Evolutionary conservation across 441 rosid species (phyloP).

Genomic region (Breynia disticha): DNA sequence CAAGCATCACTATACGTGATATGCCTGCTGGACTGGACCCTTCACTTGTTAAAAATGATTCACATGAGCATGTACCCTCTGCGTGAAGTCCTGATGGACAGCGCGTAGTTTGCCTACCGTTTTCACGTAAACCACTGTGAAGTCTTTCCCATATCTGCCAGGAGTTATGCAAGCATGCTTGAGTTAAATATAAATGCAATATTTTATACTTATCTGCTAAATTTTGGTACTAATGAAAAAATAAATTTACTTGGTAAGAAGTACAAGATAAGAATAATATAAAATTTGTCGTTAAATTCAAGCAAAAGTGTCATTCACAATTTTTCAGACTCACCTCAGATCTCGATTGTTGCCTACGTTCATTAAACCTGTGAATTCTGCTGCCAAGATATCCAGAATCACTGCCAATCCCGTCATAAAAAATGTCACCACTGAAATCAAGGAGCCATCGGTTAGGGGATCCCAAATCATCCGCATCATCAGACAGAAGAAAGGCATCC

Average conservation of each 20-base stretch:
- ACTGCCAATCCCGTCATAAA: constrained; percentile 30
- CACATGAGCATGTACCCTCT: constrained; percentile 58
- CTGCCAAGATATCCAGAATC: constrained; percentile 40
- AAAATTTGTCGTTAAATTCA: neutral
- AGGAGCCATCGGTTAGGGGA: constrained; percentile 48
- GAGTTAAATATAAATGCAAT: neutral
- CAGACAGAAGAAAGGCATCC: constrained; percentile 44
- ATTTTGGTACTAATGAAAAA: neutral
- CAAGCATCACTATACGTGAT: constrained; percentile 69
- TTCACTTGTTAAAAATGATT: constrained; percentile 31
- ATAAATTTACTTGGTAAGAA: too few relatives aligned
- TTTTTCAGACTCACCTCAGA: constrained; percentile 39
- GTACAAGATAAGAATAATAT: neutral
- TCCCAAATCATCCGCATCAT: constrained; percentile 31
- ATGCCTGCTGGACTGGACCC: constrained; percentile 48
- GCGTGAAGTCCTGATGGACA: constrained; percentile 63
- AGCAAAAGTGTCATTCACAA: constrained; percentile 2
- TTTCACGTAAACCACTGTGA: constrained; percentile 36
- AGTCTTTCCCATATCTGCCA: constrained; percentile 61
- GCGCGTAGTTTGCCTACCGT: constrained; percentile 21
- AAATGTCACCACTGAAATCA: constrained; percentile 35
- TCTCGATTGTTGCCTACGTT: constrained; percentile 43
- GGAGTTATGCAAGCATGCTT: neutral
- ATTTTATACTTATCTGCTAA: too few relatives aligned
- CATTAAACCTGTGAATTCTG: constrained; percentile 38